Percentiles rank a stretch among this genome's conserved stretches.
Conservation (phyloP, 257 asterid genomes). For the Solanum appendiculatum region DNA sequence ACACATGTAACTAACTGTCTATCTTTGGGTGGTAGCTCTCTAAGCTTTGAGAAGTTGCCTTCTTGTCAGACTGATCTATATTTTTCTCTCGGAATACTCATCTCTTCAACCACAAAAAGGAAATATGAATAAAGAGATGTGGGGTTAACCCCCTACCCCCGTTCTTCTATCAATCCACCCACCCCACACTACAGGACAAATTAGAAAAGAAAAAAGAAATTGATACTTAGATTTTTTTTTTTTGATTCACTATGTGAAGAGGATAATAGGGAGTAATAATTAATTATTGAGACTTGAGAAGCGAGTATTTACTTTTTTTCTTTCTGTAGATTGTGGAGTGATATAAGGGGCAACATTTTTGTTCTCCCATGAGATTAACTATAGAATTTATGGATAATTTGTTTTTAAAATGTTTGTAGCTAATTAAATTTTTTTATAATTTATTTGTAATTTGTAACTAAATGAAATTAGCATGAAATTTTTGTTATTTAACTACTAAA, state of each 20-base stretch:
- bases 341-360: background rate
- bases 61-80: slow-evolving; percentile 40
- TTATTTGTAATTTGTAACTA: too few relatives aligned
- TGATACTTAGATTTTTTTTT: background rate
- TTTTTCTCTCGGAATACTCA: background rate
- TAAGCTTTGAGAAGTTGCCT: slow-evolving; percentile 27
- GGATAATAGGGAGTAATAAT: background rate
- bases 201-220: background rate
- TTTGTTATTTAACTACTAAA: too few relatives aligned
- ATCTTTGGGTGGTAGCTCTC: slow-evolving; percentile 5
- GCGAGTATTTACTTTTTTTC: background rate
- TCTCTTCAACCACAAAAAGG: slow-evolving; percentile 14
- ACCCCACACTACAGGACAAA: background rate
- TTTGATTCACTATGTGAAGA: background rate
- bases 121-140: slow-evolving; percentile 6
- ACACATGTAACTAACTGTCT: slow-evolving; percentile 13
- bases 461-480: background rate
- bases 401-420: too few relatives aligned
- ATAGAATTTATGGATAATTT: background rate
- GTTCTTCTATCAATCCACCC: background rate
- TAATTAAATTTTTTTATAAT: too few relatives aligned
- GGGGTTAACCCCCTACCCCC: slow-evolving; percentile 13
- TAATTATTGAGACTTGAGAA: background rate
- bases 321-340: background rate
- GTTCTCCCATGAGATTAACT: too few relatives aligned